These are phyloP conservation scores for Miscanthus sacchariflorus DNA, from an alignment of 202 grass and related monocot genomes.

Conservation along the genomic window DNA sequence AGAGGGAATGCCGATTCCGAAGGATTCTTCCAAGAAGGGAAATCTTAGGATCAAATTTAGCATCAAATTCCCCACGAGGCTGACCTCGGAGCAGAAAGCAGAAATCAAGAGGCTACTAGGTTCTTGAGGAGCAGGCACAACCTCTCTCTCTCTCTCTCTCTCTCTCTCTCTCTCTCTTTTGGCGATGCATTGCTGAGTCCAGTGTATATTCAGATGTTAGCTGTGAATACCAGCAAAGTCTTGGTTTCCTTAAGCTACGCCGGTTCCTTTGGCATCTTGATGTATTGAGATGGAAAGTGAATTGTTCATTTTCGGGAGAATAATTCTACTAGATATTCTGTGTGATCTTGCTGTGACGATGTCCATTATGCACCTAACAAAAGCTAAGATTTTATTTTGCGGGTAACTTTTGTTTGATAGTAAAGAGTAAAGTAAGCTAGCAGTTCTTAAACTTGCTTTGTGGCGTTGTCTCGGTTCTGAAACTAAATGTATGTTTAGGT, in stretches of 20 bases:
- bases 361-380: neutral
- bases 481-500: too few relatives aligned
- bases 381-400: neutral
- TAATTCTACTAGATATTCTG: constrained; percentile 20
- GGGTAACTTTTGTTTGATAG: too few relatives aligned
- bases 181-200: constrained; percentile 11
- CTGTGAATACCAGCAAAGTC: constrained; percentile 42
- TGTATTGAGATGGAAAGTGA: constrained; percentile 28
- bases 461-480: too few relatives aligned
- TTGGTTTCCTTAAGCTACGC: neutral
- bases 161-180: too few relatives aligned
- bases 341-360: neutral
- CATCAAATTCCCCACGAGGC: constrained; percentile 44
- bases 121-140: constrained; percentile 47
- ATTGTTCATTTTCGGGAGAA: constrained; percentile 26
- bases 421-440: too few relatives aligned
- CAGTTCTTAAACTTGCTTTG: too few relatives aligned
- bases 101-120: constrained; percentile 71
- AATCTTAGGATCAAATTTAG: constrained; percentile 44
- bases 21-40: too few relatives aligned
- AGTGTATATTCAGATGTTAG: constrained; percentile 30
- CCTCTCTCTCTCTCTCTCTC: too few relatives aligned
- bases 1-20: too few relatives aligned
- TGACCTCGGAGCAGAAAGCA: constrained; percentile 70
- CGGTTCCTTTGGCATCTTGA: neutral